phyloP scores from a whole-genome alignment of 2,329 filamentous ascomycete genomes.

The Neoascochyta sp. region DNA sequence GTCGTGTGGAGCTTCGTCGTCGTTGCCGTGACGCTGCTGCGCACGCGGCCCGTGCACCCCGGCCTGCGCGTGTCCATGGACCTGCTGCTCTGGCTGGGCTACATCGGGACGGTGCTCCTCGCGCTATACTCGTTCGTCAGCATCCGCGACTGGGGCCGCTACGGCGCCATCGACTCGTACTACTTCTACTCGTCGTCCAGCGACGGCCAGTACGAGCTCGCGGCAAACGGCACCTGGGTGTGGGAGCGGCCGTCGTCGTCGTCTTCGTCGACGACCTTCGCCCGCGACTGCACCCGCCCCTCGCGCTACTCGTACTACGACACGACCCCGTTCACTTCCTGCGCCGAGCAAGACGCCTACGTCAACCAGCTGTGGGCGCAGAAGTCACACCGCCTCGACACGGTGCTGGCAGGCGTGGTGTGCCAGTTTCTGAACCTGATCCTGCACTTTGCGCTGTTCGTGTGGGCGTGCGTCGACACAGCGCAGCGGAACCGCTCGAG shows the following conservation, averaged over 20 bases:
- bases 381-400: constrained; percentile 17
- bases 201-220: constrained; percentile 21
- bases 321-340: constrained; percentile 14
- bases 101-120: constrained; percentile 27
- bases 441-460: constrained; percentile 35
- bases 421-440: constrained; percentile 30
- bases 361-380: constrained; percentile 28
- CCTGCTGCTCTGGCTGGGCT: constrained; percentile 35
- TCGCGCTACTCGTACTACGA: constrained; percentile 2
- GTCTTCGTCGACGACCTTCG: constrained; percentile 7
- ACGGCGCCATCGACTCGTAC: constrained; percentile 14
- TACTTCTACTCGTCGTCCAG: not conserved
- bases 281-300: constrained; percentile 14
- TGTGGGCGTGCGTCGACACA: constrained; percentile 40
- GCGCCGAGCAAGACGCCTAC: constrained; percentile 29
- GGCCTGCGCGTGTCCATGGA: constrained; percentile 35
- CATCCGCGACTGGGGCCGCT: constrained; percentile 16
- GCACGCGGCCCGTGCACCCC: constrained; percentile 31
- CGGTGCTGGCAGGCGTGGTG: constrained; percentile 23
- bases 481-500: constrained; percentile 20
- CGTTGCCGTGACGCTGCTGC: constrained; percentile 23
- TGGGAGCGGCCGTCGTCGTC: constrained; percentile 14
- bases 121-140: constrained; percentile 14
- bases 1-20: constrained; percentile 30
- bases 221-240: constrained; percentile 32